Base-by-base conservation (phyloP, 1,284 basidiomycete species). In the Ganoderma multipileum region DNA sequence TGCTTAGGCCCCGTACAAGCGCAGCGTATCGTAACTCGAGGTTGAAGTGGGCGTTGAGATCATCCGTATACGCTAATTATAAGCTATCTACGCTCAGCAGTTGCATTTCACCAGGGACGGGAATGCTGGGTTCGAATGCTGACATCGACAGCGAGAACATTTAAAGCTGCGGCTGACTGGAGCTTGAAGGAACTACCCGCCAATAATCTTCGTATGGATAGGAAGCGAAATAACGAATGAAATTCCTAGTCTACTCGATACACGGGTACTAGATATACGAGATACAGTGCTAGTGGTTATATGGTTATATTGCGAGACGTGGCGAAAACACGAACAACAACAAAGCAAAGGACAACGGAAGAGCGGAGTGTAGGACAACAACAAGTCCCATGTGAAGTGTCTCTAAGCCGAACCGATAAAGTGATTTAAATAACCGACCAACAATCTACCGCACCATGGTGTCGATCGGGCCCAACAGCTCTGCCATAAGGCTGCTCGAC, bases 221-320 rank as follows among this genome's bases (percentile, higher is more conserved):
- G 18, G 16, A 14, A n/a, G 23, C 11, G 23, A 26, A 8, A 26
- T 11, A 26, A 26, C 23, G 23, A 3, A 55, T 55, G 8, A 8
- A 7, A 30, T 30, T 55, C 52, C 52, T 55, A 55, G 52, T 55
- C 52, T 55, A 55, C 52, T 14, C 28, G 28, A 55, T 33, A 55
- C 52, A 55, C 52, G 52, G 52, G 16, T 33, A 33, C 52, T 55
- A 55, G 50, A 11, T 52, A 52, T 52, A 30, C 28, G 30, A 8
- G 28, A 30, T 55, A 30, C 52, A 55, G 28, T 16, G 33, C 26
- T 55, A 16, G 30, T 52, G 50, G 50, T 28, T 52, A 52, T 52
- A 33, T 33, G 52, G 52, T 33, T 33, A 55, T 55, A 55, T 23
- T 20, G 52, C 18, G 12, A 18, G 28, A 18, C 18, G 30, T 33